Evolutionary conservation across 495 filamentous ascomycete genomes (phyloP).

Genomic region (Podospora anserina): DNA sequence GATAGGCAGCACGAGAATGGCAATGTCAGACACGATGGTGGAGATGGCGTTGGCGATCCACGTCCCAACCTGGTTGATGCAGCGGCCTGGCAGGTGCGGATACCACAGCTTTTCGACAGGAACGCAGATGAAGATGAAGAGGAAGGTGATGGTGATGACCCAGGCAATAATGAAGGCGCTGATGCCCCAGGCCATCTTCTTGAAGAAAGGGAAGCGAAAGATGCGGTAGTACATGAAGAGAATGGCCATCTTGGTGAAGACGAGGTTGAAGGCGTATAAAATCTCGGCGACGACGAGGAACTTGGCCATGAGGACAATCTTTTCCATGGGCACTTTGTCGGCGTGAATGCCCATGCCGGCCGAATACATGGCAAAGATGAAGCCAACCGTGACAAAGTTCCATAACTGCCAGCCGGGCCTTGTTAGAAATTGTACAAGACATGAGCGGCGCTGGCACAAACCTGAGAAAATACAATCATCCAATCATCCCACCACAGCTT

Average conservation of each 20-base stretch:
- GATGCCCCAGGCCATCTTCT: conserved; percentile 17
- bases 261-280: conserved; percentile 14
- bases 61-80: conserved; percentile 17
- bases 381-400: conserved; percentile 15
- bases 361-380: conserved; percentile 17
- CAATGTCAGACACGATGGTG: conserved; percentile 15
- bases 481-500: conserved; percentile 19
- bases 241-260: conserved; percentile 15
- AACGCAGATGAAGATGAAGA: conserved; percentile 17
- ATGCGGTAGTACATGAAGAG: conserved; percentile 19
- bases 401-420: conserved; percentile 2
- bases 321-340: conserved; percentile 12
- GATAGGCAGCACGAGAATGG: conserved; percentile 14
- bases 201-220: conserved; percentile 17
- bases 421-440: background rate
- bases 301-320: conserved; percentile 17
- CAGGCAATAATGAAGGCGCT: conserved; percentile 16
- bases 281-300: conserved; percentile 15
- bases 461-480: conserved; percentile 16
- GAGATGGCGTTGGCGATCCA: conserved; percentile 18
- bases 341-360: conserved; percentile 19
- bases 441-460: background rate
- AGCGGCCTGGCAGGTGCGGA: conserved; percentile 14
- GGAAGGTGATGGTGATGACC: conserved; percentile 11
- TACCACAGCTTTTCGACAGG: conserved; percentile 19